Evolutionary conservation across 2,329 filamentous ascomycete species (phyloP), one percentile per base, ranked within the genome.

Genomic region (Fusarium oxysporum): DNA sequence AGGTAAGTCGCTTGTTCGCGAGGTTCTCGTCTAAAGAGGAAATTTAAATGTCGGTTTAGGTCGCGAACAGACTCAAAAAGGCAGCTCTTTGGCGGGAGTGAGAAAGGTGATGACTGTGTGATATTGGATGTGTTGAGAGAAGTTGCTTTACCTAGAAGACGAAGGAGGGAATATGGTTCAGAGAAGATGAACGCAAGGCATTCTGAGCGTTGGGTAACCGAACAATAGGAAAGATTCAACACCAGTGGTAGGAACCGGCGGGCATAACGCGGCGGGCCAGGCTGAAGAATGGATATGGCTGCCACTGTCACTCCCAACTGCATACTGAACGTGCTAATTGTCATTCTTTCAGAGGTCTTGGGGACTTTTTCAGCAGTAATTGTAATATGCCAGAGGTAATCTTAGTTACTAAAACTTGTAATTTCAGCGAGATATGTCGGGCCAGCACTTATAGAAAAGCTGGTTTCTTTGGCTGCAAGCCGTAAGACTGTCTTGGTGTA

Each of bases 171-270:
- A 9, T 17, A 17, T 10, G 16, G 16, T 17, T 9, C 8, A 3
- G 3, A 9, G 16, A 35, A 35, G 38, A 14, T n/a, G 13, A 23
- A 19, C 8, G 3, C 5, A 11, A 12, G 30, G 8, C 2, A 12
- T 2, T 23, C 30, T 25, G 5, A 0, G 17, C 47, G 6, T 6
- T 5, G 7, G 10, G 28, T 4, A 32, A 6, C 6, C 11, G 13
- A 17, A 13, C n/a, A 23, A 8, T 13, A 10, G 14, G 17, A 32
- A 17, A 33, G 6, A 13, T 7, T n/a, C 30, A 9, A 38, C 17
- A 38, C n/a, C 30, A 25, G n/a, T 33, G 12, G 8, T 5, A 17
- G 30, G 2, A 19, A 33, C 47, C 8, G 8, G 13, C 6, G 11
- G 4, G n/a, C n/a, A 4, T 33, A 50, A 30, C 2, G 33, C n/a